Evolutionary conservation across 1,284 basidiomycete species (phyloP).

Genomic region (Pisolithus thermaeus): DNA sequence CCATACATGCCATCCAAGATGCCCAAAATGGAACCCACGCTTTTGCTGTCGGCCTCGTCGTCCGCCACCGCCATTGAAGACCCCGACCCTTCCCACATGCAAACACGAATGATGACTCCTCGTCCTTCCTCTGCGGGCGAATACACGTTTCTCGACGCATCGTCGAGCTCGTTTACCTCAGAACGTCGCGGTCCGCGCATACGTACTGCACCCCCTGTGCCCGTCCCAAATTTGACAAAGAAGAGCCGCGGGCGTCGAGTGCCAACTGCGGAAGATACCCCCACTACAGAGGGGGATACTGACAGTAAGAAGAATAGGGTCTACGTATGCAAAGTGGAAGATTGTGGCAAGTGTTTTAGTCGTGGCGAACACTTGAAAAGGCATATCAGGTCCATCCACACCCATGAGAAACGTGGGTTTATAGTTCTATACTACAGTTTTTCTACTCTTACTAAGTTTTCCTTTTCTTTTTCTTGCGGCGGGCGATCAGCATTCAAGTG

Average conservation of each 20-base stretch:
- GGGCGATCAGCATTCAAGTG: constrained; percentile 50
- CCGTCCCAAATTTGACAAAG: constrained; percentile 67
- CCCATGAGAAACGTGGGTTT: constrained; percentile 68
- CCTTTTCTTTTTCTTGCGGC: constrained; percentile 22
- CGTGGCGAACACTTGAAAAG: constrained; percentile 75
- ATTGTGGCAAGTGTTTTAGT: constrained; percentile 68
- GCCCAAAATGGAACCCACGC: constrained; percentile 22
- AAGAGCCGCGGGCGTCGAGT: constrained; percentile 66
- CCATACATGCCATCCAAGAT: constrained; percentile 20
- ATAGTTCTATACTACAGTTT: constrained; percentile 10
- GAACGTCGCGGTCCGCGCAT: constrained; percentile 31
- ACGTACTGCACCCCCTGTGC: constrained; percentile 45
- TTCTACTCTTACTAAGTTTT: constrained; percentile 9
- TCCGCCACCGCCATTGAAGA: constrained; percentile 26
- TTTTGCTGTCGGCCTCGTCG: constrained; percentile 24
- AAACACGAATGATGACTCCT: constrained; percentile 9
- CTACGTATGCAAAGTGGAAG: constrained; percentile 61
- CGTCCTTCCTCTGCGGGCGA: constrained; percentile 27
- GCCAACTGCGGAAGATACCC: constrained; percentile 37
- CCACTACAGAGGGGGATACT: constrained; percentile 20
- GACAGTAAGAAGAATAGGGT: constrained; percentile 40
- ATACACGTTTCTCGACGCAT: constrained; percentile 31
- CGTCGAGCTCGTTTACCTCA: constrained; percentile 30
- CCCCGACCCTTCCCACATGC: constrained; percentile 10
- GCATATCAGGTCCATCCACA: constrained; percentile 72